Evolutionary conservation across 2,329 filamentous ascomycete species (phyloP), one percentile per base, ranked within the genome.

Genomic region (Zymoseptoria pseudotritici): DNA sequence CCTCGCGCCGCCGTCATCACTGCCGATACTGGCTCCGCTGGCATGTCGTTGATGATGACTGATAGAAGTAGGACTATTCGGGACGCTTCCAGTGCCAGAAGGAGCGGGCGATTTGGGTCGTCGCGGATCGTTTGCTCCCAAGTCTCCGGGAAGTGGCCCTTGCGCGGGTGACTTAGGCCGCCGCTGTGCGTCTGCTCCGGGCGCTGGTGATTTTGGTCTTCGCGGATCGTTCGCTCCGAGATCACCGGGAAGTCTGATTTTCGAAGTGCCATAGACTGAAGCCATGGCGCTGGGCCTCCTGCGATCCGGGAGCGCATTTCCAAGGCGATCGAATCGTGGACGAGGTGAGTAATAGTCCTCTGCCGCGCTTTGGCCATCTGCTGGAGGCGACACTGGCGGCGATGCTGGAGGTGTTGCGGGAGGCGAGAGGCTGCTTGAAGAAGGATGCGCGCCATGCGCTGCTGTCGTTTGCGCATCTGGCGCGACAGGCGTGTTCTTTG

Each of bases 161-260:
- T 70, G 66, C 6, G 67, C 68, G 19, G 72, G 71, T 1, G 70
- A 72, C 42, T 67, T 67, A 8, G 71, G 65, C 29, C 72, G 65
- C 50, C 71, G 63, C 6, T 72, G 72, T 58, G 73, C 72, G 5
- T 57, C 17, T 50, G 60, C 46, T 31, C 53, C 56, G 19, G 70
- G 66, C 4, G 67, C 68, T 19, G 72, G 71, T 1, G 70, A 72
- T 31, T 67, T 67, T 11, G 71, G 66, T 42, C 72, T 65, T 52
- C 72, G 63, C 6, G 72, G 72, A 58, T 74, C 72, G 46, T 66
- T 71, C 4, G 72, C 65, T 17, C 72, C 72, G 4, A 74, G 66
- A 60, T 74, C 73, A 19, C 73, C 73, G 7, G 73, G 73, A n/a
- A 74, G 63, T 26, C 65, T 62, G 10, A 72, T 66, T 50, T 68